These are phyloP conservation scores for Tympanopsis confertula DNA, from an alignment of 2,329 filamentous ascomycete genomes.

Conservation along the genomic window DNA sequence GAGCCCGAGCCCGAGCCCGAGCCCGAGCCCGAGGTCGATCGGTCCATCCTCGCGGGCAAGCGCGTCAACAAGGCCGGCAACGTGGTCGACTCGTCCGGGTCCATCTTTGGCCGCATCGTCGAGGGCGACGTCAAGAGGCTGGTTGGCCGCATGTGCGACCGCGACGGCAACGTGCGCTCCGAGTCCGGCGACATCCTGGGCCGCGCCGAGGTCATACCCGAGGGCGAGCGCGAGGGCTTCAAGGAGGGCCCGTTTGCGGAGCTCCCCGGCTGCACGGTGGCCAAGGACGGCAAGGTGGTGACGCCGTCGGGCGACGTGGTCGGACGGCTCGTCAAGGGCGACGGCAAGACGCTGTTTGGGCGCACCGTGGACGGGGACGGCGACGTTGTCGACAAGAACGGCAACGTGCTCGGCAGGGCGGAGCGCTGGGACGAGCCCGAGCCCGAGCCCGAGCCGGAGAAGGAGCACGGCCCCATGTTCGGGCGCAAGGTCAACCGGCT, in stretches of 20 bases:
- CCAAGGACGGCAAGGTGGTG: conserved; percentile 58
- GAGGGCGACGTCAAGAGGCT: conserved; percentile 55
- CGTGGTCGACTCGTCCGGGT: conserved; percentile 38
- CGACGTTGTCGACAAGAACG: conserved; percentile 69
- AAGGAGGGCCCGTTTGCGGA: conserved; percentile 62
- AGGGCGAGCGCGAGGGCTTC: conserved; percentile 49
- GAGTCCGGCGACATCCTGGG: conserved; percentile 63
- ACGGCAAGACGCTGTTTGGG: conserved; percentile 61
- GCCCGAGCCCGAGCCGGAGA: conserved; percentile 39
- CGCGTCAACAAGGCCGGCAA: conserved; percentile 62
- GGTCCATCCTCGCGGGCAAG: conserved; percentile 55
- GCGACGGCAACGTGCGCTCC: conserved; percentile 60
- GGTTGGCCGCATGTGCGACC: conserved; percentile 59
- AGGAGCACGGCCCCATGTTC: conserved; percentile 13
- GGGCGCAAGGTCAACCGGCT: conserved; percentile 45
- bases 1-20: conserved; percentile 28
- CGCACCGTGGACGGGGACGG: conserved; percentile 71
- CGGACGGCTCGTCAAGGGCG: conserved; percentile 59
- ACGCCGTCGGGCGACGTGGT: conserved; percentile 59
- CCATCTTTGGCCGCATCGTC: conserved; percentile 52
- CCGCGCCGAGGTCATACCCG: conserved; percentile 54
- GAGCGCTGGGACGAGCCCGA: conserved; percentile 41
- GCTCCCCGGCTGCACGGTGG: conserved; percentile 50
- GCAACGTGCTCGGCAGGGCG: conserved; percentile 43
- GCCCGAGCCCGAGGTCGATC: conserved; percentile 39